Base-by-base conservation (phyloP, 352 stramenopile genomes). In the Globisporangium nodosum region DNA sequence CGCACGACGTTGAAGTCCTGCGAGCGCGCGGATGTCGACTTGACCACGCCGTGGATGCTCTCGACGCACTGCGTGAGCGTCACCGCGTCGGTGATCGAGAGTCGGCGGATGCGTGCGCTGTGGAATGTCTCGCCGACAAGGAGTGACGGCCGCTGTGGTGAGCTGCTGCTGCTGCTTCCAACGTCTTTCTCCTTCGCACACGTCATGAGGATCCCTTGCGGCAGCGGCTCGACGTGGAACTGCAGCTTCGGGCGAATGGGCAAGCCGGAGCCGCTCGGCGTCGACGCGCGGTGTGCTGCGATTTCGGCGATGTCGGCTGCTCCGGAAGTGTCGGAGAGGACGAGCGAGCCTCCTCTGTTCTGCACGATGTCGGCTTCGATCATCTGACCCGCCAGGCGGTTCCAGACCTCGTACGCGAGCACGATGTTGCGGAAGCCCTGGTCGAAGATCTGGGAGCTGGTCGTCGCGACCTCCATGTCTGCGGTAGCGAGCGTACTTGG, bases 301-400 rank as follows among this genome's bases (percentile, higher is more conserved):
- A 35, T 33, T 13, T 27, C 9, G 6, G 40, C 42, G n/a, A 31
- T 3, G 33, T 59, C 52, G 27, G 21, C 27, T 9, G 58, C 40
- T 4, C 18, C 24, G 2, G 58, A 18, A 12, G 31, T 37, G 4
- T 51, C 48, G 1, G 18, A 15, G 5, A 45, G 24, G 0, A 46
- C 11, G 6, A 40, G 7, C 3, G 35, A 45, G 3, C 47, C 53
- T 1, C 68, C 59, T 5, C 69, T 71, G 49, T 65, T 74, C 52
- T 81, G 69, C 1, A 79, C 71, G 33, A 81, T 70, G n/a, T 68
- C 60, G 0, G 61, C 65, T 2, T 64, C 63, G 60, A 83, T 74
- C 27, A 83, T 64, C 48, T 83, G 69, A 13, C 58, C 61, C 3
- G 74, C 66, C 24, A 83, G 60, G 43, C 75, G 65, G 37, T 82